Conservation (phyloP, 495 filamentous ascomycete genomes). For the Cenococcum geophilum region DNA sequence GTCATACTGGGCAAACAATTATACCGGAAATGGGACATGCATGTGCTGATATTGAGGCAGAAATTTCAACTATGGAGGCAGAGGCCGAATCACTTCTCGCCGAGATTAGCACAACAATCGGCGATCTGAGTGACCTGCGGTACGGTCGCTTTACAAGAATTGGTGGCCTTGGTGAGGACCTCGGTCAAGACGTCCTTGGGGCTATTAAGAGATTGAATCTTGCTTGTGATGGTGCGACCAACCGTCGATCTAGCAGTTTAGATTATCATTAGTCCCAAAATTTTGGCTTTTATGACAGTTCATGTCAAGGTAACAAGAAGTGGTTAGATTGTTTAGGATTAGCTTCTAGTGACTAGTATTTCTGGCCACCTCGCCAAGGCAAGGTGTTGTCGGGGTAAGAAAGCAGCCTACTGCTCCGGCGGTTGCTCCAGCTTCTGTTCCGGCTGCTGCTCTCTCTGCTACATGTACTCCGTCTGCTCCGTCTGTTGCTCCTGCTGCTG, state of each 20-base stretch:
- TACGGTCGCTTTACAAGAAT: constrained; percentile 67
- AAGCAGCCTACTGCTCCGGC: no score
- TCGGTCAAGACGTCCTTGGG: constrained; percentile 50
- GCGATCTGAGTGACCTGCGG: constrained; percentile 71
- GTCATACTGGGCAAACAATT: constrained; percentile 60
- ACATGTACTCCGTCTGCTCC: no score
- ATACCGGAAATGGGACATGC: constrained; percentile 63
- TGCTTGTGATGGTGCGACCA: constrained; percentile 12
- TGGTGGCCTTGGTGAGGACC: constrained; percentile 50
- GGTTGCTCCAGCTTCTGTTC: no score
- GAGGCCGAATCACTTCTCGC: constrained; percentile 57
- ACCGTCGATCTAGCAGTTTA: neutral
- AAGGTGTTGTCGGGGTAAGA: no score
- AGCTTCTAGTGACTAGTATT: no score
- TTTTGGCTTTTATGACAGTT: no score
- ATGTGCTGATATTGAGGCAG: constrained; percentile 56
- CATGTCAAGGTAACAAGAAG: no score
- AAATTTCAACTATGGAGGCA: constrained; percentile 56
- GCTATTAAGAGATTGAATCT: constrained; percentile 25
- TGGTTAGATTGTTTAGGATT: no score
- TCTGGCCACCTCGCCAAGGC: no score
- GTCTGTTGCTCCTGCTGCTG: no score
- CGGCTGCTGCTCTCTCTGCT: no score
- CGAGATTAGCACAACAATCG: constrained; percentile 57
- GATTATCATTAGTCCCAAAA: neutral